Evolutionary conservation across 2,329 filamentous ascomycete species (phyloP), one percentile per base, ranked within the genome.

Genomic region (Ophiocordyceps camponoti-rufipedis): DNA sequence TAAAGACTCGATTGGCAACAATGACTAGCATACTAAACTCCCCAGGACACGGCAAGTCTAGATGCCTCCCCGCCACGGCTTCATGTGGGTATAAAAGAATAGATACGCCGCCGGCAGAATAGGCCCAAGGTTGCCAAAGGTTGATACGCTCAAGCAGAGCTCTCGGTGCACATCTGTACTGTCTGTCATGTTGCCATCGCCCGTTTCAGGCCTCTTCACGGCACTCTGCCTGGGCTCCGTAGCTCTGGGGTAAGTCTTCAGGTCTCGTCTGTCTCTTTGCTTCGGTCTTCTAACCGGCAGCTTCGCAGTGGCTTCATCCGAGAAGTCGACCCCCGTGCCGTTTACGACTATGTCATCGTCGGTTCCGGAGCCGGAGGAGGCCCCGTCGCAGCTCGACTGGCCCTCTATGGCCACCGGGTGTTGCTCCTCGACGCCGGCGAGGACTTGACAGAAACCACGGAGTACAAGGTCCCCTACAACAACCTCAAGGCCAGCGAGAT

Each of bases 371-470:
- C 75, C 2, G 75, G 75, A 28, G 75, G 75, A 48, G 72, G 69
- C 12, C 73, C 75, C 23, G 54, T 79, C 6, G 73, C 75, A 2
- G 69, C 71, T 8, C 67, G 74, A 33, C 66, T 80, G 18, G 76
- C 75, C 7, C 58, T 73, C 28, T 73, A 72, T 18, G 76, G 75
- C 38, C 68, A 72, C 61, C 73, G 68, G 50, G 73, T 72, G 2
- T 66, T 80, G 9, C 64, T 80, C 11, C 68, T 80, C 44, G 76
- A 80, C 51, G 75, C 75, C 6, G 76, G 75, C 42, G 71, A 75
- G 46, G 75, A 80, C 51, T 68, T 77, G 51, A 69, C 74, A 49
- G 65, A 69, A n/a, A 45, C 44, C 4, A 18, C 31, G 28, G 31
- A 41, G 16, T 45, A 45, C n/a, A 38, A 28, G 7, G 66, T 77